These are phyloP conservation scores for Metroxylon sagu DNA, from an alignment of 176 grass and related monocot species.

Conservation along the genomic window DNA sequence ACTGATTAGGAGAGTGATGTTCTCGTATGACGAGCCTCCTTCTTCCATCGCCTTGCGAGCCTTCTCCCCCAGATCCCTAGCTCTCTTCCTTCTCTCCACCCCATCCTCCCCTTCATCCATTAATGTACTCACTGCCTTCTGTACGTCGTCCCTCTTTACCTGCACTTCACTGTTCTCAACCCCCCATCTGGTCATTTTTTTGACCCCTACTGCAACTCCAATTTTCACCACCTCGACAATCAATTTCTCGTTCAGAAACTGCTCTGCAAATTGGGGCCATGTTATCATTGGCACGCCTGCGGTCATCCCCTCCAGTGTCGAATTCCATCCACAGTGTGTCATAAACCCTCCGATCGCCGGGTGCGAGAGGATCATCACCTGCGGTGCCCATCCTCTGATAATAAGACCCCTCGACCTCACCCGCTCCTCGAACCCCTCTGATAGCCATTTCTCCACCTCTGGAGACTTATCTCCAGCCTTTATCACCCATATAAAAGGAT, in stretches of 20 bases:
- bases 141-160: slow-evolving; percentile 10
- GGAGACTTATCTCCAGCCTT: not conserved
- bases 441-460: slow-evolving; percentile 2
- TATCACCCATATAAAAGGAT: slow-evolving; percentile 4
- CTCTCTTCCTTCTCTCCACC: slow-evolving; percentile 10
- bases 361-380: slow-evolving; percentile 22
- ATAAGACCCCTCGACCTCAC: slow-evolving; percentile 9
- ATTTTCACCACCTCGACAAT: not conserved
- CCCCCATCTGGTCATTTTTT: slow-evolving; percentile 5
- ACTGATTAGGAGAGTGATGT: slow-evolving; percentile 22
- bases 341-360: slow-evolving; percentile 24
- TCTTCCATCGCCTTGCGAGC: slow-evolving; percentile 26
- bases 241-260: slow-evolving; percentile 24
- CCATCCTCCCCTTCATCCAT: slow-evolving; percentile 26
- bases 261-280: slow-evolving; percentile 28
- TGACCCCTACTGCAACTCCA: slow-evolving; percentile 13
- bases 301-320: slow-evolving; percentile 19
- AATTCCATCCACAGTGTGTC: slow-evolving; percentile 49
- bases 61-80: slow-evolving; percentile 13
- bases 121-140: slow-evolving; percentile 21
- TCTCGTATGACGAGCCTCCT: slow-evolving; percentile 32
- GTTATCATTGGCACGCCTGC: slow-evolving; percentile 25
- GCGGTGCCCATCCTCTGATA: slow-evolving; percentile 30
- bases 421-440: not conserved
- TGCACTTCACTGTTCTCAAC: slow-evolving; percentile 6